Conservation (phyloP, 805 yeast genomes). For the Martiniozyma abietophila region DNA sequence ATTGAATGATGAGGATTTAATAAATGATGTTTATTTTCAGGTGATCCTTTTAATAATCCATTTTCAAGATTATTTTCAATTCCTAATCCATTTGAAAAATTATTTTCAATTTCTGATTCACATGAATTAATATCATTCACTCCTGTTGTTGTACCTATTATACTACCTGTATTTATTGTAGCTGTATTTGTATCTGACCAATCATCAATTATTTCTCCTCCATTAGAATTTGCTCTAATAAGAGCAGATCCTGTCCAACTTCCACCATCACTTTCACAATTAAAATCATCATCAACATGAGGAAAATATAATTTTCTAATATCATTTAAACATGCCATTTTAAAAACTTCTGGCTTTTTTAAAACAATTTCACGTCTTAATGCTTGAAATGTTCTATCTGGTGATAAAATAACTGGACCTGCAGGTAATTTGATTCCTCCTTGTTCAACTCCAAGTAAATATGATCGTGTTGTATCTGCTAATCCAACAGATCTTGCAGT, state of each 20-base stretch:
- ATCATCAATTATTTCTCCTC: constrained; percentile 6
- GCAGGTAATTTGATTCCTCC: constrained; percentile 63
- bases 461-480: constrained; percentile 85
- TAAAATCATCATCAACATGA: constrained; percentile 2
- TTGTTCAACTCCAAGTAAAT: constrained; percentile 69
- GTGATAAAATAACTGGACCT: constrained; percentile 93
- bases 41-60: not conserved
- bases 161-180: constrained; percentile 4
- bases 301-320: constrained; percentile 55
- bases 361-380: constrained; percentile 82
- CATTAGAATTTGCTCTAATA: not conserved
- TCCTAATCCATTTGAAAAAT: not conserved
- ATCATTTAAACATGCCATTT: constrained; percentile 92
- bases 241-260: constrained; percentile 4
- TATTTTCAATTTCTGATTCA: not conserved
- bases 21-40: constrained; percentile 4
- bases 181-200: constrained; percentile 16
- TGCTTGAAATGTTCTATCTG: constrained; percentile 96
- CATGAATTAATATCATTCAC: not conserved
- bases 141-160: not conserved
- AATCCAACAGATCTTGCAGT: constrained; percentile 95
- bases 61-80: too few species aligned
- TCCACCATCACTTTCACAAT: constrained; percentile 2
- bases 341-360: constrained; percentile 96
- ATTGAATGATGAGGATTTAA: constrained; percentile 8